Conservation (phyloP, 176 grass and related monocot genomes). For the Cenchrus purpureus region DNA sequence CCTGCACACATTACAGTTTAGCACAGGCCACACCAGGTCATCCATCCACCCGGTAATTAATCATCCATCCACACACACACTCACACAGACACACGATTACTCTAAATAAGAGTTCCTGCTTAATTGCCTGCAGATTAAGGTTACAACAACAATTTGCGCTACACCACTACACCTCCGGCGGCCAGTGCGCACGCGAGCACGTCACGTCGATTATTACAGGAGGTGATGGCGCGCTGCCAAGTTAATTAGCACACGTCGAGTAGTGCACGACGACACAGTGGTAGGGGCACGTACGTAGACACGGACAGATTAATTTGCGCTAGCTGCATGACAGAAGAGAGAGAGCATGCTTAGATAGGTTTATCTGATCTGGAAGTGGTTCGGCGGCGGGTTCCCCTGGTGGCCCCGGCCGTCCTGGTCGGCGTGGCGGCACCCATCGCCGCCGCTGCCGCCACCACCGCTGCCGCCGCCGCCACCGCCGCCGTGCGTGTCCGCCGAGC, state of each 20-base stretch:
- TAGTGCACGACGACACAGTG: not conserved
- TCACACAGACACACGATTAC: not conserved
- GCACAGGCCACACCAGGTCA: conserved; percentile 33
- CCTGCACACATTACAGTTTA: conserved; percentile 19
- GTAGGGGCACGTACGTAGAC: not conserved
- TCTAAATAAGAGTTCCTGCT: conserved; percentile 31
- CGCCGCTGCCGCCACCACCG: not conserved
- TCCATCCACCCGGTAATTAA: conserved; percentile 26
- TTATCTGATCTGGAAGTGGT: conserved; percentile 90
- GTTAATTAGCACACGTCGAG: conserved; percentile 22
- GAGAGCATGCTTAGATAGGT: conserved; percentile 80
- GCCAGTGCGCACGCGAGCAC: conserved; percentile 20
- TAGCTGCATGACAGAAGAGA: conserved; percentile 94
- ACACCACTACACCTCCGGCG: not conserved
- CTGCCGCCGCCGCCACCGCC: not conserved
- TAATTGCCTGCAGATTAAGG: conserved; percentile 24
- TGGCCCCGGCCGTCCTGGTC: conserved; percentile 57
- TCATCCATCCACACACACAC: not conserved
- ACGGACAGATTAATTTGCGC: no score
- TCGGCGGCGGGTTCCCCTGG: conserved; percentile 56
- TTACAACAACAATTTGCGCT: conserved; percentile 30
- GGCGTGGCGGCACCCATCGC: conserved; percentile 40
- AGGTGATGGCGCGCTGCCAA: conserved; percentile 21
- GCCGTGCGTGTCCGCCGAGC: conserved; percentile 58
- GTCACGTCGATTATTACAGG: not conserved